A percentile compares a stretch with the other conserved stretches of the same genome.
Evolutionary conservation across 179 eudicot species (phyloP).

Genomic region (Amaranthus tricolor): DNA sequence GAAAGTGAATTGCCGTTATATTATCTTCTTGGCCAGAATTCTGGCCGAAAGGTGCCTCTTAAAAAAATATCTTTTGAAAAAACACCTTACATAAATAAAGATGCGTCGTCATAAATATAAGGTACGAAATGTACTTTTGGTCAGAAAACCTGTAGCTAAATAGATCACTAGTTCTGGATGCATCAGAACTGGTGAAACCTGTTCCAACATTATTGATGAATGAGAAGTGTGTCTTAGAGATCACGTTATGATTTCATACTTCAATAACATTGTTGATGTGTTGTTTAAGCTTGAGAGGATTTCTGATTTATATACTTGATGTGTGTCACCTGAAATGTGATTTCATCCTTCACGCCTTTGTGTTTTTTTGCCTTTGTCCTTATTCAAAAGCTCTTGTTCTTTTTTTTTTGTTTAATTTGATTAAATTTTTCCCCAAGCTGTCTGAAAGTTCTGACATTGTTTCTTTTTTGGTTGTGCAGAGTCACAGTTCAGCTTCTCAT

Average conservation of each 20-base stretch:
- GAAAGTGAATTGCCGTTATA: no score
- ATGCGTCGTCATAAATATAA: no score
- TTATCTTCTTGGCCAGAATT: no score
- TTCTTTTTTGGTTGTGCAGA: slow-evolving; percentile 28
- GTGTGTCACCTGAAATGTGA: not conserved
- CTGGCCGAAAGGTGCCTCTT: no score
- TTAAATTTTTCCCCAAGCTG: not conserved
- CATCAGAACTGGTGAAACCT: no score
- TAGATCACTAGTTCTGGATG: no score
- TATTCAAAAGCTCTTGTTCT: not conserved
- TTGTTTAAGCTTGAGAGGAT: not conserved
- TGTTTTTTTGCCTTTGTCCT: not conserved
- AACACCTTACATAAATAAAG: no score
- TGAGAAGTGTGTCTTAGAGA: not conserved
- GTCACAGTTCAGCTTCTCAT: slow-evolving; percentile 34
- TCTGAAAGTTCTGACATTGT: not conserved
- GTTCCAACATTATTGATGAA: no score
- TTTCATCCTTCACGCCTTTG: not conserved
- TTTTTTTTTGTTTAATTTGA: not conserved
- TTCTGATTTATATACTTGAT: not conserved
- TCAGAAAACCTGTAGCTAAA: no score
- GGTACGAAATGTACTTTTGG: no score
- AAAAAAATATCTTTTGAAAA: no score
- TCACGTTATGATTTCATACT: not conserved
- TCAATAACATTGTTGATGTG: not conserved